Evolutionary conservation across 1,284 basidiomycete genomes (phyloP), one percentile per base, ranked within the genome.

Genomic region (Earliella scabrosa): DNA sequence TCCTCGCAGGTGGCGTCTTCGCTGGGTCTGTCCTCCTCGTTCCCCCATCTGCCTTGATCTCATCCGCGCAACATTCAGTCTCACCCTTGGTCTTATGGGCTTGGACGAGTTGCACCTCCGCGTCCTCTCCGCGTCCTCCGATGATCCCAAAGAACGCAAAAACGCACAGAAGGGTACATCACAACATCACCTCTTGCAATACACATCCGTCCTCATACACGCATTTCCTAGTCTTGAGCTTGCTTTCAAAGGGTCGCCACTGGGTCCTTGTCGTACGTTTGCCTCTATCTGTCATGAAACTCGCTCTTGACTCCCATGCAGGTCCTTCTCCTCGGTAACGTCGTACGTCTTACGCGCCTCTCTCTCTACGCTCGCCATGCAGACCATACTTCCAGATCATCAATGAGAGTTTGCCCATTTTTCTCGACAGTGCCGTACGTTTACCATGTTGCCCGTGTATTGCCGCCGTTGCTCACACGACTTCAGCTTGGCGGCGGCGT

Each of bases 51-150:
- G n/a, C n/a, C n/a, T n/a, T n/a, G n/a, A n/a, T n/a, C n/a, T n/a
- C n/a, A n/a, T n/a, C 29, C 29, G 29, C 29, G 29, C 29, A 31
- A 56, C 36, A 16, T 40, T 11, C 40, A 87, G 87, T 2, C 77
- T 97, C 50, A 97, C 95, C 0, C 85, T 98, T 20, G 95, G 93
- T 5, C 79, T 97, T 29, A 97, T 97, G 95, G 95, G 96, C 2
- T 84, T 97, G 18, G 96, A 98, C 67, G 91, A 95, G 65, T 82
- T 98, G 40, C 95, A 97, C 68, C 80, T 98, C 18, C 88, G 93
- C 26, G 95, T 97, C 1, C 79, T 97, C 23, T 79, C 91, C 1
- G 82, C 87, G 0, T 92, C 92, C 1, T 95, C 93, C 0, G 89
- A 88, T 20, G 83, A 95, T 66, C 66, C 74, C 1, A 76, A 69